These are phyloP conservation scores for Piper betle DNA, from an alignment of 164 flowering plant species.

Conservation along the genomic window DNA sequence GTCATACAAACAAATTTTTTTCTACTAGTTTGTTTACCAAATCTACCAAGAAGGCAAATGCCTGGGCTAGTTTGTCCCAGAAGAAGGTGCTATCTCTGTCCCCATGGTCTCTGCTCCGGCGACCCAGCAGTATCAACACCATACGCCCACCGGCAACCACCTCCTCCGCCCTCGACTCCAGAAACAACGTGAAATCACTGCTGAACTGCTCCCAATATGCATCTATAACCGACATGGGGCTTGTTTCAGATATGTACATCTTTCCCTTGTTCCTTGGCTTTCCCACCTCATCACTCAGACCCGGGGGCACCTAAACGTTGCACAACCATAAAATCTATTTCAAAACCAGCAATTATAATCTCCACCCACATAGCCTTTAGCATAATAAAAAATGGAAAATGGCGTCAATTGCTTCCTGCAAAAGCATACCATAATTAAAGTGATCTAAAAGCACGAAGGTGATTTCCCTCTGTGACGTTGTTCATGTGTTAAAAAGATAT, in stretches of 20 bases:
- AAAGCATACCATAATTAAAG: too few relatives aligned
- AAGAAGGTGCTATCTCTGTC: conserved; percentile 49
- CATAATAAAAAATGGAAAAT: too few relatives aligned
- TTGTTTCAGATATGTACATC: conserved; percentile 43
- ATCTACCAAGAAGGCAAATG: conserved; percentile 35
- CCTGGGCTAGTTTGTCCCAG: conserved; percentile 54
- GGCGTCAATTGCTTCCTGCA: too few relatives aligned
- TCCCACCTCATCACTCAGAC: conserved; percentile 34
- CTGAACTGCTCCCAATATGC: conserved; percentile 55
- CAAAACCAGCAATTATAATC: neutral
- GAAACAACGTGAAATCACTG: conserved; percentile 49
- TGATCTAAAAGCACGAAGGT: too few relatives aligned
- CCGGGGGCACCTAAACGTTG: conserved; percentile 49
- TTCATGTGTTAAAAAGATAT: too few relatives aligned
- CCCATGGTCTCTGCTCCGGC: conserved; percentile 29
- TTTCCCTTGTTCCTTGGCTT: conserved; percentile 51
- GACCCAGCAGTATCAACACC: conserved; percentile 58
- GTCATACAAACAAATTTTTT: neutral
- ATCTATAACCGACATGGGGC: conserved; percentile 34
- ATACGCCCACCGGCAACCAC: conserved; percentile 46
- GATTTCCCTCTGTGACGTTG: too few relatives aligned
- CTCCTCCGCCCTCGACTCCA: conserved; percentile 50
- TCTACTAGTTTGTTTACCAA: conserved; percentile 24
- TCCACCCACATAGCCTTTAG: too few relatives aligned
- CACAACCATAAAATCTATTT: neutral